Conservation (phyloP, 345 rosid species). For the Angophora floribunda region DNA sequence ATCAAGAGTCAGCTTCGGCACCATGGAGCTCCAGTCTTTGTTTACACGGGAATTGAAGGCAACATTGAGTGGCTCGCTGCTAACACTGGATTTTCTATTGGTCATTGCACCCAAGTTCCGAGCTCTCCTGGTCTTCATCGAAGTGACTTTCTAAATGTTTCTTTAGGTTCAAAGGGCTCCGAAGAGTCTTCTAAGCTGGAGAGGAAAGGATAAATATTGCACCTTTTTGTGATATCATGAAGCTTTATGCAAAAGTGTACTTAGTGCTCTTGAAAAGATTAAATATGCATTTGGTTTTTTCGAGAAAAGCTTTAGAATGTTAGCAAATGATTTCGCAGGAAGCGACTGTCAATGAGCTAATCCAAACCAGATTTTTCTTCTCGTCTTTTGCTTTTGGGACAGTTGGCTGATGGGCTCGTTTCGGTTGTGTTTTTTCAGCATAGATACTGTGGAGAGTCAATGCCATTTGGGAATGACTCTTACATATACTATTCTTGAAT, state of each 20-base stretch:
- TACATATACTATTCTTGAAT: conserved; percentile 7
- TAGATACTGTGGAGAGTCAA: conserved; percentile 67
- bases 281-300: not conserved
- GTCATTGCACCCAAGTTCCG: conserved; percentile 78
- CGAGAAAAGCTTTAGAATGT: not conserved
- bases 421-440: conserved; percentile 34
- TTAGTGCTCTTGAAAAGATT: not conserved
- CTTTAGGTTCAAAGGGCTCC: not conserved
- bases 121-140: conserved; percentile 74
- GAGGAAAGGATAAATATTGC: not conserved
- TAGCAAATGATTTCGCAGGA: not conserved
- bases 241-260: not conserved
- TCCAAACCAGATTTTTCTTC: not conserved
- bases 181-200: not conserved
- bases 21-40: conserved; percentile 55
- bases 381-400: not conserved
- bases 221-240: not conserved
- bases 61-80: conserved; percentile 78
- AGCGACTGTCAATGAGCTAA: not conserved
- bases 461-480: conserved; percentile 55
- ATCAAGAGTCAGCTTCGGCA: conserved; percentile 42
- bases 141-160: conserved; percentile 17
- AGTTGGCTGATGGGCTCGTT: not conserved
- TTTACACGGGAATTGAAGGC: conserved; percentile 80
- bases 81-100: conserved; percentile 63